A percentile compares a stretch with the other conserved stretches of the same genome.
Conservation (phyloP, 2,329 filamentous ascomycete species). For the Microsporum canis region DNA sequence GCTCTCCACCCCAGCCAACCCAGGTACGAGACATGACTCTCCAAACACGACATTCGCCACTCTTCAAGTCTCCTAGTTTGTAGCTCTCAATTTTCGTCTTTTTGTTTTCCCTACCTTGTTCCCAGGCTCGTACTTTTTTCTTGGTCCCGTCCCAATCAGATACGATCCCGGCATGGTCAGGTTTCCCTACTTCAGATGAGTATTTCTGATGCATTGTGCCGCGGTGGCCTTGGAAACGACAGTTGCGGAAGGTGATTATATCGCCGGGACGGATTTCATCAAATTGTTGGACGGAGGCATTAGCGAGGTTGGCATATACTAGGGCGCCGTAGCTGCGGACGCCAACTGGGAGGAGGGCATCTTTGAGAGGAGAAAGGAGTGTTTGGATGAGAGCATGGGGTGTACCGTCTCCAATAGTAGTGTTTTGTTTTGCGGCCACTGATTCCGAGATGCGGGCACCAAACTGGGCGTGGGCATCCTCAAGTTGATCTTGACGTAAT, state of each 20-base stretch:
- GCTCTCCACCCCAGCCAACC: constrained; percentile 67
- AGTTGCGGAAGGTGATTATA: constrained; percentile 84
- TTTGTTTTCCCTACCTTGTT: constrained; percentile 84
- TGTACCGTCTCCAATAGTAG: constrained; percentile 71
- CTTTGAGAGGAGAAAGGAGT: constrained; percentile 59
- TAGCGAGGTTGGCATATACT: constrained; percentile 90
- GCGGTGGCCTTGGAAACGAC: constrained; percentile 88
- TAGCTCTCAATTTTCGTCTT: constrained; percentile 93
- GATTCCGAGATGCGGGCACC: constrained; percentile 66
- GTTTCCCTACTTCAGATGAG: constrained; percentile 73
- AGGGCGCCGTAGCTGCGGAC: constrained; percentile 80
- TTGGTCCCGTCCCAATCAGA: constrained; percentile 97
- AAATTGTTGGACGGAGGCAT: constrained; percentile 77
- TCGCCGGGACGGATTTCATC: constrained; percentile 92
- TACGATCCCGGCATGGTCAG: constrained; percentile 78
- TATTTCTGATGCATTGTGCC: constrained; percentile 95
- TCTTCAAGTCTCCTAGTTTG: constrained; percentile 79
- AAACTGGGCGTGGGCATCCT: constrained; percentile 69
- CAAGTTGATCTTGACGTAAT: constrained; percentile 85
- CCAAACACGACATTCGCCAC: constrained; percentile 96
- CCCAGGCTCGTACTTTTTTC: constrained; percentile 93
- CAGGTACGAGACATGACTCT: constrained; percentile 82
- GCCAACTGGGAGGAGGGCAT: constrained; percentile 73
- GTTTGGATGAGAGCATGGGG: constrained; percentile 67
- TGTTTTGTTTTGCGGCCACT: constrained; percentile 61